These are phyloP conservation scores for Aspergillus viridinutans DNA, from an alignment of 2,329 filamentous ascomycete genomes.

Conservation along the genomic window DNA sequence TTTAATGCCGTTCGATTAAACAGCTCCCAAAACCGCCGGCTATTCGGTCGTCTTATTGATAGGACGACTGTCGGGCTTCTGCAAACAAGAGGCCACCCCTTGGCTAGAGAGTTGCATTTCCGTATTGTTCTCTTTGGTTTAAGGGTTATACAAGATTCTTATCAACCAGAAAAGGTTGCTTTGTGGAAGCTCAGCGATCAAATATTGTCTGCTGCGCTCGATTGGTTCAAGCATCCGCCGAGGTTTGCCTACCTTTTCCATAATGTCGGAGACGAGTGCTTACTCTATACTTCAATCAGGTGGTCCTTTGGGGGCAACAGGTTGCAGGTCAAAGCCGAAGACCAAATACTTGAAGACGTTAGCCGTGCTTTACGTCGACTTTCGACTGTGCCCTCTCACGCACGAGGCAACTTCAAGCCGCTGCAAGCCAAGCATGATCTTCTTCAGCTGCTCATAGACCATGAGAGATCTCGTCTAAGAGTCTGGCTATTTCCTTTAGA, in stretches of 20 bases:
- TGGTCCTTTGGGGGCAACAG: conserved; percentile 97
- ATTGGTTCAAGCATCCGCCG: conserved; percentile 81
- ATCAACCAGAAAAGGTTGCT: conserved; percentile 57
- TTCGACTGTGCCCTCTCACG: conserved; percentile 52
- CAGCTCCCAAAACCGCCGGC: conserved; percentile 72
- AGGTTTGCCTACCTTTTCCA: conserved; percentile 40
- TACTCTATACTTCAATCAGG: conserved; percentile 29
- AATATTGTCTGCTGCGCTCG: conserved; percentile 77
- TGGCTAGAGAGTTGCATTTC: conserved; percentile 88
- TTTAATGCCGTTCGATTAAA: conserved; percentile 90
- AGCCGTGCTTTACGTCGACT: conserved; percentile 62
- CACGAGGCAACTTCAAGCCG: conserved; percentile 56
- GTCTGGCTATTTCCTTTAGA: conserved; percentile 88
- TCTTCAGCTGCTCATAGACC: conserved; percentile 73
- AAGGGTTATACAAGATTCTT: conserved; percentile 69
- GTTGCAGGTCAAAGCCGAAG: conserved; percentile 88
- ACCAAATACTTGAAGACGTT: conserved; percentile 74
- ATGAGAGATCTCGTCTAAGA: conserved; percentile 74
- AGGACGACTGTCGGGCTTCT: conserved; percentile 72
- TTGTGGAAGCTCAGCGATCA: conserved; percentile 85
- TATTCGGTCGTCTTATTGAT: conserved; percentile 77
- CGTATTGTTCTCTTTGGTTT: conserved; percentile 80
- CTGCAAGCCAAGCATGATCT: conserved; percentile 77
- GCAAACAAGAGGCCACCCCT: conserved; percentile 69
- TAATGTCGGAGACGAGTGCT: not conserved